Base-by-base conservation (phyloP, 2,329 filamentous ascomycete genomes). In the Mycogone perniciosa region DNA sequence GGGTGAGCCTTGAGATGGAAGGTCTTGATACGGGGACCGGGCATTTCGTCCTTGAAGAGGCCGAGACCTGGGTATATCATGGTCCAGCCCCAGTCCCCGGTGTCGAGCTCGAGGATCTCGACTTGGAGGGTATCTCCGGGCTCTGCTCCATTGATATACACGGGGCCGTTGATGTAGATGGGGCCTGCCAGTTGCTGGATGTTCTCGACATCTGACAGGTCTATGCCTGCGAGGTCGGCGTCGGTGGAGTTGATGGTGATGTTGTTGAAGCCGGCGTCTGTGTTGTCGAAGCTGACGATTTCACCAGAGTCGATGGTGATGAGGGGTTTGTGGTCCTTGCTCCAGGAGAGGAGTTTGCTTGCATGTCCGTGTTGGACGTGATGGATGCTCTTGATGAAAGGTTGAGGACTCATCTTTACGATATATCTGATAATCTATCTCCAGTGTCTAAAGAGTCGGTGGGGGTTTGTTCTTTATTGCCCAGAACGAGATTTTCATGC, bases 121-220 rank as follows among this genome's bases (percentile, higher is more conserved):
- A 79, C 65, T 54, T 75, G 72, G 30, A 80, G 65, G 2, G 77
- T 71, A 57, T 79, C 76, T 37, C 76, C 76, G 0, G 76, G 74
- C 49, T 72, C 64, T 9, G 76, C 76, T 46, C 67, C 72, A 44
- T 73, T 67, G 50, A 80, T 59, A 56, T 66, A 73, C 33, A 80
- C 69, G 8, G 77, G 76, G 1, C 76, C 76, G 47, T 48, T 41
- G 27, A 48, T 37, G 33, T 48, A 48, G 2, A 48, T 31, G 8
- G 31, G 46, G 4, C 46, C 46, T 13, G 41, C 33, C 8, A 48
- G 8, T 11, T 41, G 39, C 6, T 48, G 35, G n/a, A 48, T 3
- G 4, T 48, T 37, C 8, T 33, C 31, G 5, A 38, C n/a, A 3
- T 31, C 39, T 27, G 39, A 8, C 26, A 41, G 26, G 7, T 48